Percentiles rank a stretch among this genome's conserved stretches.
phyloP scores from a whole-genome alignment of 2,329 filamentous ascomycete genomes.

The Leptographium galeiforme region DNA sequence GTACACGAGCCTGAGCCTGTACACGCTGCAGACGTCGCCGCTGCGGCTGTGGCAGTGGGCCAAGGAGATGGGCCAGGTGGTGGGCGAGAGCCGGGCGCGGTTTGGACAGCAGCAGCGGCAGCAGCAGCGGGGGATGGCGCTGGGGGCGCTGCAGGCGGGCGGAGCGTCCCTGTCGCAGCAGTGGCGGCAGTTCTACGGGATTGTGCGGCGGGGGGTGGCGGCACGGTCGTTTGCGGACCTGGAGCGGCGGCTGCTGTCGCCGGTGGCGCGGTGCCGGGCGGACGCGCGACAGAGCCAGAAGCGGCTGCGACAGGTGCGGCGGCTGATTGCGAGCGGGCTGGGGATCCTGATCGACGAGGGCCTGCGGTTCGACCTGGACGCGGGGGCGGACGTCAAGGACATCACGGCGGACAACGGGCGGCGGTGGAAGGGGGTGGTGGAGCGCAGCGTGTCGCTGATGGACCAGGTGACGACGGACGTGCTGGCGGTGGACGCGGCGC shows the following conservation, averaged over 20 bases:
- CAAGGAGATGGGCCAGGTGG: constrained; percentile 42
- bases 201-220: constrained; percentile 62
- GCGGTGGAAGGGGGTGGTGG: constrained; percentile 58
- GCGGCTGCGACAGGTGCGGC: constrained; percentile 55
- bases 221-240: constrained; percentile 61
- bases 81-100: constrained; percentile 41
- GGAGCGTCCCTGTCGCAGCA: constrained; percentile 28
- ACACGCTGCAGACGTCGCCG: constrained; percentile 77
- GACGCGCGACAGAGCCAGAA: constrained; percentile 65
- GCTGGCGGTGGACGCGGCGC: constrained; percentile 46
- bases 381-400: constrained; percentile 26
- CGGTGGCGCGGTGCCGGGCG: constrained; percentile 59
- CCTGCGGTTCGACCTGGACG: constrained; percentile 46
- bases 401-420: constrained; percentile 24
- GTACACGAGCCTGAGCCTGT: constrained; percentile 64
- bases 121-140: neutral
- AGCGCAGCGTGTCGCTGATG: constrained; percentile 72
- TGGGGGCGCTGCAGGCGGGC: constrained; percentile 13
- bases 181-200: constrained; percentile 63
- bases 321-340: constrained; percentile 73
- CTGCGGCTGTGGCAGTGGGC: constrained; percentile 59
- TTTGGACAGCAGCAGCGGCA: constrained; percentile 16
- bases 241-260: constrained; percentile 59
- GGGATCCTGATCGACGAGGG: constrained; percentile 83
- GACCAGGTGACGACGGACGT: constrained; percentile 70